Conservation (phyloP, 2,329 filamentous ascomycete species). For the Pestalotiopsis sp. region DNA sequence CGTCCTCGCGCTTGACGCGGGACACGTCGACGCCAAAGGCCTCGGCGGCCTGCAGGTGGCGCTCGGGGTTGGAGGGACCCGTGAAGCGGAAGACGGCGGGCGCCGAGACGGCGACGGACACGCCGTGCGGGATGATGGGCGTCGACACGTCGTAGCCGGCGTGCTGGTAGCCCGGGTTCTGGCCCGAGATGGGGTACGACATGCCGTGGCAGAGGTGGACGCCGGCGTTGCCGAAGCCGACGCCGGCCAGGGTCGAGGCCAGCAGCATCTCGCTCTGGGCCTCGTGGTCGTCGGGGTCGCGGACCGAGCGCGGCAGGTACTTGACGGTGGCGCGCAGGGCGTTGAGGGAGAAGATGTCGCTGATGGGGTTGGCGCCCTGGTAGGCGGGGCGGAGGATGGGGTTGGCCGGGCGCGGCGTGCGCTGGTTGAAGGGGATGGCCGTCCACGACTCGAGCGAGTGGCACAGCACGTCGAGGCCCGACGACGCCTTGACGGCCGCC, state of each 20-base stretch:
- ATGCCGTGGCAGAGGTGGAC: constrained; percentile 83
- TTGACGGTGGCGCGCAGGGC: constrained; percentile 83
- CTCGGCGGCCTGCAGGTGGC: constrained; percentile 87
- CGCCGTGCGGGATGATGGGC: constrained; percentile 91
- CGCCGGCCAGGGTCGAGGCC: constrained; percentile 88
- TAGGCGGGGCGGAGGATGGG: constrained; percentile 91
- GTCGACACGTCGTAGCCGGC: constrained; percentile 75
- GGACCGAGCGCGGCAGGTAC: constrained; percentile 86
- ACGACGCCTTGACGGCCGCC: constrained; percentile 85
- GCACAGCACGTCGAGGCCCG: constrained; percentile 91
- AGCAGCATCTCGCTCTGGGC: constrained; percentile 96
- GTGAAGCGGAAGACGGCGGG: constrained; percentile 96
- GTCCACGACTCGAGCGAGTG: constrained; percentile 97
- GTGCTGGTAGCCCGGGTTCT: constrained; percentile 90
- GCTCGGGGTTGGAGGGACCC: constrained; percentile 84
- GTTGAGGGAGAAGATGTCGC: constrained; percentile 91
- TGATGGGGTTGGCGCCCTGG: constrained; percentile 96
- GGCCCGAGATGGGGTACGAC: constrained; percentile 95
- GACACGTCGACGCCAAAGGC: constrained; percentile 87
- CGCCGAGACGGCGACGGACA: constrained; percentile 90
- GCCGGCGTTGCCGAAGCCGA: constrained; percentile 96
- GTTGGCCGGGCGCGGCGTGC: constrained; percentile 80
- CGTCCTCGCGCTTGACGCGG: constrained; percentile 84
- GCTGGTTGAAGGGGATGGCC: constrained; percentile 89
- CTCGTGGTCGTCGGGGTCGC: constrained; percentile 85